These are phyloP conservation scores for Rusavskia elegans DNA, from an alignment of 495 filamentous ascomycete species.

Conservation along the genomic window DNA sequence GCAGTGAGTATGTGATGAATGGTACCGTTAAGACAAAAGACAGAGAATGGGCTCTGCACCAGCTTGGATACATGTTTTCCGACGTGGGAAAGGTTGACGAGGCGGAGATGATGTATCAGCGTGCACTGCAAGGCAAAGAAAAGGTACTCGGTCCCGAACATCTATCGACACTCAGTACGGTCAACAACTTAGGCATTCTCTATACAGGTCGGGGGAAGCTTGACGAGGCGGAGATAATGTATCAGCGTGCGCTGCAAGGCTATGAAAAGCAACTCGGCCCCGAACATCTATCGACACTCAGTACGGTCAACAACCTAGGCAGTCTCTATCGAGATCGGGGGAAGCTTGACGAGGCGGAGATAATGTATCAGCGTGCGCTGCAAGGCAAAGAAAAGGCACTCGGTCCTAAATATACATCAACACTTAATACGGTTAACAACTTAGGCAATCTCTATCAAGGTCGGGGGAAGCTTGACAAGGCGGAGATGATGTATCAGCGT, in stretches of 20 bases:
- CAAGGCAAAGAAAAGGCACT: conserved; percentile 15
- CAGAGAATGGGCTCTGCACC: too few species aligned
- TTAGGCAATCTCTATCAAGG: conserved; percentile 14
- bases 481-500: too few species aligned
- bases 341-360: conserved; percentile 20
- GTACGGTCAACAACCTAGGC: conserved; percentile 22
- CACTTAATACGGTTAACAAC: conserved; percentile 15
- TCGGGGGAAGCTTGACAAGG: conserved; percentile 3
- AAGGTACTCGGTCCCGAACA: conserved; percentile 21
- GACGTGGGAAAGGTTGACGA: conserved; percentile 19
- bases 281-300: conserved; percentile 20
- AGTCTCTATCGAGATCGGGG: conserved; percentile 17
- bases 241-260: conserved; percentile 21
- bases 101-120: conserved; percentile 20
- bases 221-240: conserved; percentile 22
- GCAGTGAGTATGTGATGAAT: too few species aligned
- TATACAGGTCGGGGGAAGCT: conserved; percentile 19
- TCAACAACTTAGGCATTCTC: conserved; percentile 19
- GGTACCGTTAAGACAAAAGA: too few species aligned
- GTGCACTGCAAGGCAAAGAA: conserved; percentile 22
- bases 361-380: conserved; percentile 20
- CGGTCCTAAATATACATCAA: conserved; percentile 20
- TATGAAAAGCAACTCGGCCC: conserved; percentile 21
- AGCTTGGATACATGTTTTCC: too few species aligned
- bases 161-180: conserved; percentile 19